Percentiles rank a stretch among this genome's conserved stretches.
These are phyloP conservation scores for Limonium bicolor DNA, from an alignment of 148 eudicot genomes.

Conservation along the genomic window DNA sequence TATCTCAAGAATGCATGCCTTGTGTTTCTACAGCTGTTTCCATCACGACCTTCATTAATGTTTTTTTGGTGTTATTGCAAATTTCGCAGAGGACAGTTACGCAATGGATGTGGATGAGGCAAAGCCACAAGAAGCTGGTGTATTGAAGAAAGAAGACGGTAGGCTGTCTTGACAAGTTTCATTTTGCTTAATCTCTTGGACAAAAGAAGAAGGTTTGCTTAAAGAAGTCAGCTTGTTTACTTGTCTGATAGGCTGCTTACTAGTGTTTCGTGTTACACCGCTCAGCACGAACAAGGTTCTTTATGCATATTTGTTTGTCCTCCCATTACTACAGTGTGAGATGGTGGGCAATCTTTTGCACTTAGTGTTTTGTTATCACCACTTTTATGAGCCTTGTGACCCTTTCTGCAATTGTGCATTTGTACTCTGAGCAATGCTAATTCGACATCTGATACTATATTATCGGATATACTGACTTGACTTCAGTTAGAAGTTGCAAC, in stretches of 20 bases:
- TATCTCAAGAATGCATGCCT: background rate
- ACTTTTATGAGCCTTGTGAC: too few relatives aligned
- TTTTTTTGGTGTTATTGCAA: conserved; percentile 2
- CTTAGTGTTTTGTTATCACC: too few relatives aligned
- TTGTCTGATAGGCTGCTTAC: too few relatives aligned
- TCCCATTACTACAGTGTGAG: too few relatives aligned
- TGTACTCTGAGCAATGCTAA: too few relatives aligned
- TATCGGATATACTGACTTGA: background rate
- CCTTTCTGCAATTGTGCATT: background rate
- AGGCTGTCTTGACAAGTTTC: background rate
- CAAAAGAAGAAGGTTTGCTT: too few relatives aligned
- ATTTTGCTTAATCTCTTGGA: background rate
- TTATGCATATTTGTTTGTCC: background rate
- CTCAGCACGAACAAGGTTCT: too few relatives aligned
- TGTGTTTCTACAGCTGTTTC: background rate
- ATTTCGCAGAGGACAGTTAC: conserved; percentile 30
- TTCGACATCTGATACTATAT: too few relatives aligned
- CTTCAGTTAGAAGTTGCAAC: background rate
- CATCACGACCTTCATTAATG: background rate
- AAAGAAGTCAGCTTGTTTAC: too few relatives aligned
- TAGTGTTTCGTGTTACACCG: too few relatives aligned
- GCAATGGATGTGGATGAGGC: conserved; percentile 17
- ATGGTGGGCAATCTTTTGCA: too few relatives aligned
- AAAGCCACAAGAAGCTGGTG: conserved; percentile 26
- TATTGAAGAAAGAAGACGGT: conserved; percentile 49